Evolutionary conservation across 2,329 filamentous ascomycete species (phyloP).

Genomic region (Xylariaceae sp.): DNA sequence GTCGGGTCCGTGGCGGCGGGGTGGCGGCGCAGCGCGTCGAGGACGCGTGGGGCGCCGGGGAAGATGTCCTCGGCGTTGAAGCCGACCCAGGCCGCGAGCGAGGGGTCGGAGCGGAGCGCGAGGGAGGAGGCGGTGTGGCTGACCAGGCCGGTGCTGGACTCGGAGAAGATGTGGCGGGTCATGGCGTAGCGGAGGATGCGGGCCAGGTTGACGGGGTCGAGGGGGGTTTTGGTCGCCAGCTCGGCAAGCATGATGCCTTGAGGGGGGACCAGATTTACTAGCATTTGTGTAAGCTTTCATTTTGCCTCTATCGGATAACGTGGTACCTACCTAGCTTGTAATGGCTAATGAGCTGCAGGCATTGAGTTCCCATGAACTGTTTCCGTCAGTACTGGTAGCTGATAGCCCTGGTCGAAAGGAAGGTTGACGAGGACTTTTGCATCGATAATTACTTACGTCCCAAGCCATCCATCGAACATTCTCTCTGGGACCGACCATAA

Average conservation of each 20-base stretch:
- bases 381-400: neutral
- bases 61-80: conserved; percentile 53
- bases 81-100: conserved; percentile 49
- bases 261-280: conserved; percentile 48
- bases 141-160: conserved; percentile 45
- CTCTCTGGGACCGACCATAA: conserved; percentile 48
- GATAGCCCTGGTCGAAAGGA: neutral
- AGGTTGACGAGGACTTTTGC: neutral
- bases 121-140: conserved; percentile 53
- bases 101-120: conserved; percentile 42
- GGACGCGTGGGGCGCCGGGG: conserved; percentile 42
- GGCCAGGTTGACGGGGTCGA: conserved; percentile 46
- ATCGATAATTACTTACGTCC: conserved; percentile 37
- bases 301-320: too few relatives aligned
- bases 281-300: too few relatives aligned
- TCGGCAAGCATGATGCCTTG: conserved; percentile 41
- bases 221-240: conserved; percentile 39
- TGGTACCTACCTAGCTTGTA: conserved; percentile 41
- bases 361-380: conserved; percentile 47
- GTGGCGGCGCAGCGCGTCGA: conserved; percentile 39
- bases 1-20: conserved; percentile 46
- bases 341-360: conserved; percentile 46
- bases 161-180: conserved; percentile 52
- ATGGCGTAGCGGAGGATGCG: conserved; percentile 53
- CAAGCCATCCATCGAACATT: conserved; percentile 48